Evolutionary conservation across 2,329 filamentous ascomycete species (phyloP).

Genomic region (Canariomyces notabilis): DNA sequence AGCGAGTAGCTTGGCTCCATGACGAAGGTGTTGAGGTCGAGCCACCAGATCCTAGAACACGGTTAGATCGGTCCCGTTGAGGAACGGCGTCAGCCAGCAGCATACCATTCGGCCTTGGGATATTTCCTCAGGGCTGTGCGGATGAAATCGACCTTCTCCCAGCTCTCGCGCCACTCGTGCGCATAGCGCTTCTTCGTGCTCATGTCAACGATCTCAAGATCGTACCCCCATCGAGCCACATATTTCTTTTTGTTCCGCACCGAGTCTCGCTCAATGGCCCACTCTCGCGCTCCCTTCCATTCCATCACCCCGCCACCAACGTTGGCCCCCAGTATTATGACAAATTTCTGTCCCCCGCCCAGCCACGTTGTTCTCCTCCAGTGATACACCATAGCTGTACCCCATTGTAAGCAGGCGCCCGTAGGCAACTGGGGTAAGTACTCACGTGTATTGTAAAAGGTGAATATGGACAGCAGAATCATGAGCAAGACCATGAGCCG

Average conservation of each 20-base stretch:
- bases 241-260: conserved; percentile 93
- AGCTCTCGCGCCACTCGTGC: conserved; percentile 98
- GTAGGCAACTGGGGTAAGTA: conserved; percentile 23
- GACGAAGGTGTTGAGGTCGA: conserved; percentile 94
- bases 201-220: conserved; percentile 96
- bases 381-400: conserved; percentile 46
- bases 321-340: conserved; percentile 90
- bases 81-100: conserved; percentile 13
- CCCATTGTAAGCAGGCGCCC: conserved; percentile 23
- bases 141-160: conserved; percentile 97
- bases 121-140: conserved; percentile 87
- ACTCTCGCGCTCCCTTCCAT: conserved; percentile 95
- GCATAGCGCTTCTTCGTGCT: conserved; percentile 97
- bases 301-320: conserved; percentile 97
- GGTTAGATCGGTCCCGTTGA: conserved; percentile 18
- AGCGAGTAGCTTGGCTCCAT: conserved; percentile 94
- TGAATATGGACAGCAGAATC: conserved; percentile 55
- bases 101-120: conserved; percentile 91
- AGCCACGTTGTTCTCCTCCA: conserved; percentile 70
- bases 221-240: conserved; percentile 82
- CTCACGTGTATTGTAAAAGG: conserved; percentile 73
- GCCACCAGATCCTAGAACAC: conserved; percentile 86
- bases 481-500: conserved; percentile 55
- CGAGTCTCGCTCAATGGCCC: conserved; percentile 96
- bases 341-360: conserved; percentile 84